Evolutionary conservation across 768 basidiomycete species (phyloP).

Genomic region (Hemileccinum rubropunctum): DNA sequence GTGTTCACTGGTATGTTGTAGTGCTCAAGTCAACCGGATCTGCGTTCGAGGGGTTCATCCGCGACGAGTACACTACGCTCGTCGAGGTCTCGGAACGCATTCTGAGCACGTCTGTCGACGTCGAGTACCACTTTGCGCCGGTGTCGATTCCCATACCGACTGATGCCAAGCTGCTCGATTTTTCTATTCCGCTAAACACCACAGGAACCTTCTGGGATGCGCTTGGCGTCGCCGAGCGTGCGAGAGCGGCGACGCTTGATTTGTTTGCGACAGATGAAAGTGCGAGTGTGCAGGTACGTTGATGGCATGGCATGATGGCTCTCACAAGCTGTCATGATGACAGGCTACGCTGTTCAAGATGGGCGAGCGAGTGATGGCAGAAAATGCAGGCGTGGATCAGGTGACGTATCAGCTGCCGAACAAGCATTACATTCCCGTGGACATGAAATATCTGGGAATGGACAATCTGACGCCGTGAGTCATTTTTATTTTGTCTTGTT

Average conservation of each 20-base stretch:
- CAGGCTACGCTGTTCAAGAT: constrained; percentile 94
- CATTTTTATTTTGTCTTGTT: constrained; percentile 6
- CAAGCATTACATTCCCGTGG: constrained; percentile 91
- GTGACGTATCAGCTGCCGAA: constrained; percentile 84
- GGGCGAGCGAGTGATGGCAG: constrained; percentile 66
- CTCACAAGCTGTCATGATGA: background rate
- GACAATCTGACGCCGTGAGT: constrained; percentile 69
- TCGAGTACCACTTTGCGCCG: constrained; percentile 61
- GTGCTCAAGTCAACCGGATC: constrained; percentile 92
- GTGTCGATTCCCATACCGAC: constrained; percentile 45
- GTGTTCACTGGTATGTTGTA: constrained; percentile 21
- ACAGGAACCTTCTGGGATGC: constrained; percentile 61
- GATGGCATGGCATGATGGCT: background rate
- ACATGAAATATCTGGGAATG: constrained; percentile 69
- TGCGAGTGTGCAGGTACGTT: constrained; percentile 82
- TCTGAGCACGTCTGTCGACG: constrained; percentile 84
- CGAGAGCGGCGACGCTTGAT: constrained; percentile 67
- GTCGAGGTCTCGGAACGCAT: constrained; percentile 82
- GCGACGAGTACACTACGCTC: constrained; percentile 89
- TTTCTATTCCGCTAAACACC: constrained; percentile 38
- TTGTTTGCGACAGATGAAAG: constrained; percentile 86
- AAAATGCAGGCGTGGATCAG: constrained; percentile 55
- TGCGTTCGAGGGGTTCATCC: constrained; percentile 74
- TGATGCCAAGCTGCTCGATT: constrained; percentile 53
- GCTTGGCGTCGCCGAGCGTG: constrained; percentile 47